Percentiles rank a stretch among this genome's conserved stretches.
phyloP scores from a whole-genome alignment of 345 rosid species.

The Gossypium turneri region DNA sequence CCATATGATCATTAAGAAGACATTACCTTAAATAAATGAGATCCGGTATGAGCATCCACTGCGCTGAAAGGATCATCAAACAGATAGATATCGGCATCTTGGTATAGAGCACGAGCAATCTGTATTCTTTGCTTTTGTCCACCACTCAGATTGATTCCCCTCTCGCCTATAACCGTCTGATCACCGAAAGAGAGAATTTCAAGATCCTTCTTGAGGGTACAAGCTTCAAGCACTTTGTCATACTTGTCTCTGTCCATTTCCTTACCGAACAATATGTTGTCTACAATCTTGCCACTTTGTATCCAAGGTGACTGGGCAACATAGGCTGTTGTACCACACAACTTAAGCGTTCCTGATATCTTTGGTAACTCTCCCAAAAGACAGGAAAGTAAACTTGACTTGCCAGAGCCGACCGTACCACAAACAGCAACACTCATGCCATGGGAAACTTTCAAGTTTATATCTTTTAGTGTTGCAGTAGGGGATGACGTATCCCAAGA shows the following conservation, averaged over 20 bases:
- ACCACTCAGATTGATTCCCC: slow-evolving; percentile 85
- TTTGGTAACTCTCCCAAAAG: slow-evolving; percentile 69
- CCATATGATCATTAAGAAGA: neutral
- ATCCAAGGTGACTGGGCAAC: slow-evolving; percentile 83
- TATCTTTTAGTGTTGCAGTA: slow-evolving; percentile 39
- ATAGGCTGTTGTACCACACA: slow-evolving; percentile 61
- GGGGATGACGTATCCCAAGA: slow-evolving; percentile 48
- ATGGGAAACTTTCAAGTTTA: slow-evolving; percentile 39
- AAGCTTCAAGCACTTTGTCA: slow-evolving; percentile 60
- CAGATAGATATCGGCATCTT: slow-evolving; percentile 75
- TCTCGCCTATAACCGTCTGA: slow-evolving; percentile 77
- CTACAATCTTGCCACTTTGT: slow-evolving; percentile 68
- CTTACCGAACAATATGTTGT: slow-evolving; percentile 76
- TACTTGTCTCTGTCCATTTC: slow-evolving; percentile 64
- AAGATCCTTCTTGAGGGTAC: slow-evolving; percentile 62
- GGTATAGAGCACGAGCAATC: slow-evolving; percentile 82
- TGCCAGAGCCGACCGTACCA: slow-evolving; percentile 75
- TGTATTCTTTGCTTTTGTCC: slow-evolving; percentile 88
- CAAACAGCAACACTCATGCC: slow-evolving; percentile 68
- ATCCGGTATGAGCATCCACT: slow-evolving; percentile 83
- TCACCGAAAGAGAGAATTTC: slow-evolving; percentile 75
- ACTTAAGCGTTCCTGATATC: slow-evolving; percentile 41
- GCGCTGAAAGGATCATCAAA: slow-evolving; percentile 95
- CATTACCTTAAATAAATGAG: slow-evolving; percentile 71
- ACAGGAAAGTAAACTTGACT: slow-evolving; percentile 60